These are phyloP conservation scores for Simplicillium aogashimaense DNA, from an alignment of 2,329 filamentous ascomycete species.

Conservation along the genomic window DNA sequence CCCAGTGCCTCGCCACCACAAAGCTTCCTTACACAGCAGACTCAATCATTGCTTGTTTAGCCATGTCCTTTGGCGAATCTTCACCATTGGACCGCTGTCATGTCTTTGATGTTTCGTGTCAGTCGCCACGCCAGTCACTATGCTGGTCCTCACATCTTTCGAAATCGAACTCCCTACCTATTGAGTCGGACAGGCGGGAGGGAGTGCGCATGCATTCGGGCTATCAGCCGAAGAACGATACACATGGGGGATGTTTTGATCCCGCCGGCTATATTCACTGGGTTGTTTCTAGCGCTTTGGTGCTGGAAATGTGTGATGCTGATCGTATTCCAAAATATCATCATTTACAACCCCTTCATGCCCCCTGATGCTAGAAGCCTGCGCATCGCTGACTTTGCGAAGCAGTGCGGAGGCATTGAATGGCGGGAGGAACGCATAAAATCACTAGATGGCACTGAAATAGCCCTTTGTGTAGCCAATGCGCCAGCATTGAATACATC, in stretches of 20 bases:
- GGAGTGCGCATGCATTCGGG: too few relatives aligned
- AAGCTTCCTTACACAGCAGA: too few relatives aligned
- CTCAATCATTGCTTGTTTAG: too few relatives aligned
- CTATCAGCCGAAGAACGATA: constrained; percentile 9
- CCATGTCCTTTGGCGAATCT: too few relatives aligned
- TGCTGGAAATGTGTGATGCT: constrained; percentile 63
- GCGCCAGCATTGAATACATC: constrained; percentile 11
- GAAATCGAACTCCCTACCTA: too few relatives aligned
- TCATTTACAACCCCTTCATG: constrained; percentile 71
- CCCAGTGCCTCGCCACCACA: too few relatives aligned
- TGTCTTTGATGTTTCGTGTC: too few relatives aligned
- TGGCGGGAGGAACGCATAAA: constrained; percentile 57
- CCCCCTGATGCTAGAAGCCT: constrained; percentile 62
- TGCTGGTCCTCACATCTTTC: too few relatives aligned
- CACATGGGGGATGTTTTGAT: constrained; percentile 35
- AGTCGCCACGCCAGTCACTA: too few relatives aligned
- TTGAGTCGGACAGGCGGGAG: too few relatives aligned
- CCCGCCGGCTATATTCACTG: constrained; percentile 56
- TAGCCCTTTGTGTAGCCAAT: constrained; percentile 49
- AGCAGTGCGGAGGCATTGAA: constrained; percentile 46
- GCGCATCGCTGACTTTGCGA: constrained; percentile 53
- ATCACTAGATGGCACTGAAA: constrained; percentile 54
- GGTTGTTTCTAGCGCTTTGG: constrained; percentile 56
- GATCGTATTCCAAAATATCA: constrained; percentile 68
- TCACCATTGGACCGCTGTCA: too few relatives aligned